Percentiles rank a stretch among this genome's conserved stretches.
These are phyloP conservation scores for Brasenia schreberi DNA, from an alignment of 164 flowering plant genomes.

Conservation along the genomic window DNA sequence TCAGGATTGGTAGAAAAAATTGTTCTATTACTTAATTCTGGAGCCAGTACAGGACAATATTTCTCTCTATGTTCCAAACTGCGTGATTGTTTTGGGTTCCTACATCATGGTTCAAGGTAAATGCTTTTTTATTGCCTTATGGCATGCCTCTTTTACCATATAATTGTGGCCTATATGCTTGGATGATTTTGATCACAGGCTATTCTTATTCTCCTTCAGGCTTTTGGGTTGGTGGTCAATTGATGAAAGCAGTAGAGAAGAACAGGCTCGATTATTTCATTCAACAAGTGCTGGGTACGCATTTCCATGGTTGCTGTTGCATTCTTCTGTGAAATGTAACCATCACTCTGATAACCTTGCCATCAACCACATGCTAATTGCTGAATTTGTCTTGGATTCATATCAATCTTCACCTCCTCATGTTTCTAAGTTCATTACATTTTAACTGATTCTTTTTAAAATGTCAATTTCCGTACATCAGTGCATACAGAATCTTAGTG, in stretches of 20 bases:
- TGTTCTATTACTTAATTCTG: conserved; percentile 36
- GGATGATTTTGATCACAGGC: no score
- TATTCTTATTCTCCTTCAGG: conserved; percentile 18
- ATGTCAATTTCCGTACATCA: no score
- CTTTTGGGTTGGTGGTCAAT: conserved; percentile 98
- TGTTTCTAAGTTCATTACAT: no score
- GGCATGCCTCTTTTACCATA: not conserved
- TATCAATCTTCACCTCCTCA: no score
- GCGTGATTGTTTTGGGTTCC: conserved; percentile 53
- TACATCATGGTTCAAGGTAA: conserved; percentile 89
- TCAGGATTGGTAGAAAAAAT: conserved; percentile 65
- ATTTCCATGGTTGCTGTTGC: not conserved
- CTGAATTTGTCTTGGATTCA: no score
- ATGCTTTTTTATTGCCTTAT: not conserved
- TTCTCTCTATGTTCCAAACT: conserved; percentile 31
- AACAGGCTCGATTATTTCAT: conserved; percentile 58
- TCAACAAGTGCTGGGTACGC: conserved; percentile 57
- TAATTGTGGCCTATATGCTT: no score
- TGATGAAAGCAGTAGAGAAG: conserved; percentile 88
- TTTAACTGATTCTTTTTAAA: no score
- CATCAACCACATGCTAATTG: no score
- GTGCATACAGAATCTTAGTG: no score
- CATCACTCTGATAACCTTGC: no score
- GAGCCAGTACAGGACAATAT: conserved; percentile 37
- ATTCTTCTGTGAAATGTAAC: not conserved